phyloP scores from a whole-genome alignment of 2,329 filamentous ascomycete species.

The Rhynchosporium secalis region DNA sequence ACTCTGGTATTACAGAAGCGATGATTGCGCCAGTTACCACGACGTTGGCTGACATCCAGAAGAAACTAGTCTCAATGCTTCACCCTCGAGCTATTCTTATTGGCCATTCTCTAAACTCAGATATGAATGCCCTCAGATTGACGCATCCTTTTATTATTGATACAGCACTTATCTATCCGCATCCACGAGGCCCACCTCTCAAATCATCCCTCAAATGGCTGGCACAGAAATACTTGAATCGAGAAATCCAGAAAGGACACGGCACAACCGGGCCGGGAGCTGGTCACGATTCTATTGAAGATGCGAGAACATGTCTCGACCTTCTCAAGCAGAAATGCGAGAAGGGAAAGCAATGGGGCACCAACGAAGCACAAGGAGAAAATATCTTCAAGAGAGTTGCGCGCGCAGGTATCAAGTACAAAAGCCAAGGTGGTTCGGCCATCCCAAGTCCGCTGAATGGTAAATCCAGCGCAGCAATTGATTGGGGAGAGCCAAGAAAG shows the following conservation, averaged over 20 bases:
- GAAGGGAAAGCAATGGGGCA: constrained; percentile 84
- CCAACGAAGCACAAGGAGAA: constrained; percentile 75
- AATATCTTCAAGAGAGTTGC: constrained; percentile 84
- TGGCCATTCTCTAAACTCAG: constrained; percentile 80
- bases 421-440: constrained; percentile 59
- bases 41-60: constrained; percentile 78
- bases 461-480: constrained; percentile 73
- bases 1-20: constrained; percentile 86
- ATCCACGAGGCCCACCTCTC: constrained; percentile 83
- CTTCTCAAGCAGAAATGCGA: constrained; percentile 96
- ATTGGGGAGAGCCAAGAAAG: constrained; percentile 80
- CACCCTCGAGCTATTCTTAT: constrained; percentile 72
- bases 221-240: constrained; percentile 77
- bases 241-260: constrained; percentile 81
- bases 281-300: constrained; percentile 91
- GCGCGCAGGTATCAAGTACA: constrained; percentile 61
- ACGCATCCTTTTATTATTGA: constrained; percentile 94
- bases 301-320: constrained; percentile 87
- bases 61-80: constrained; percentile 70
- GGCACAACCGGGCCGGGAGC: constrained; percentile 50
- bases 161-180: constrained; percentile 85
- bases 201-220: constrained; percentile 92
- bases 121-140: constrained; percentile 79
- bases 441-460: constrained; percentile 52
- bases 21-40: constrained; percentile 84